Base-by-base conservation (phyloP, 1,284 basidiomycete genomes). In the Afroboletus lepidellus region DNA sequence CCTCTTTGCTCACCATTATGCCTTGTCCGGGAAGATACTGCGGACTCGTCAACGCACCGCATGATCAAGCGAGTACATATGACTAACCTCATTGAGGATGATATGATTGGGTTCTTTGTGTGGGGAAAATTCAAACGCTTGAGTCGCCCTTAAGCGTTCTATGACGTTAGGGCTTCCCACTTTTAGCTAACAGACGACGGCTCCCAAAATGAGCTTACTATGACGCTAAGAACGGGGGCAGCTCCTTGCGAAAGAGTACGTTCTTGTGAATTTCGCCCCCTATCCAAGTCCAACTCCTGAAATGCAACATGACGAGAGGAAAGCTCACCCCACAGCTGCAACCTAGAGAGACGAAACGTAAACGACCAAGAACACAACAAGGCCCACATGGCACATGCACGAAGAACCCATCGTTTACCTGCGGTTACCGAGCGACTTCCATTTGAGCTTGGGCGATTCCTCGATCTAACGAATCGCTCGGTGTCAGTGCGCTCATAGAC, bases 1-100 rank as follows among this genome's bases (percentile, higher is more conserved):
- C 32, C 43, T 2, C n/a, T 41, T 51, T 45, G 53, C 79, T 57
- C 69, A 92, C 91, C 78, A 92, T 88, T 57, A 98, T 98, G 20
- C 95, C 95, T 72, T 98, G 93, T 2, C 91, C 91, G 7, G 92
- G 80, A 24, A 81, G 75, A 67, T 98, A 98, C 87, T 92, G 57
- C 27, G 38, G 39, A 46, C 30, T 32, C 41, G 39, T 66, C 36
- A 52, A 38, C 4, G n/a, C 18, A 47, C 12, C 25, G 44, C 38
- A 41, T 42, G 62, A 60, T 49, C 51, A 47, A 36, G 41, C 39
- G 29, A 51, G 21, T 15, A 41, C 21, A 49, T 13, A 50, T 15
- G 27, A 54, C 72, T 44, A 56, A 85, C 86, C 74, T 93, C 90
- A 65, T 92, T 93, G 60, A 94, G 74, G 53, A 95, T 86, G 55